Percentiles rank a stretch among this genome's conserved stretches.
phyloP scores from a whole-genome alignment of 805 yeast species.

The Yarrowia sp. region DNA sequence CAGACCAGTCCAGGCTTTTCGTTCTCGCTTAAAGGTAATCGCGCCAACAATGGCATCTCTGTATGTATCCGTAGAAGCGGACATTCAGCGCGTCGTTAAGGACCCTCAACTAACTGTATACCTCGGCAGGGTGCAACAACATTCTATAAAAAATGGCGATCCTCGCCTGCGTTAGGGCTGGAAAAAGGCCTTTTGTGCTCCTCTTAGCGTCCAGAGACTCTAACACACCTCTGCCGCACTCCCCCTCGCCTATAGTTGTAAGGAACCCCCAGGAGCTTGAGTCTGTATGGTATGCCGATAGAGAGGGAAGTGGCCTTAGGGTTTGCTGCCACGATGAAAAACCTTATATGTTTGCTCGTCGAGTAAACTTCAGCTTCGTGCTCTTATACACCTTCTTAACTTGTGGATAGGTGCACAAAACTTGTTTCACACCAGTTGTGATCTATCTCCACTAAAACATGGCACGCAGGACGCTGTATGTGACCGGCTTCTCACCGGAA shows the following conservation, averaged over 20 bases:
- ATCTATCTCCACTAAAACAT: not conserved
- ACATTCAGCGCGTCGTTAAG: not conserved
- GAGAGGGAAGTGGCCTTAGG: not conserved
- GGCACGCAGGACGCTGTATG: conserved; percentile 34
- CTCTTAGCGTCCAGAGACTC: too few relatives aligned
- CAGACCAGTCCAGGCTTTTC: not conserved
- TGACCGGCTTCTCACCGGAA: conserved; percentile 33
- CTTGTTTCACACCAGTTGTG: not conserved
- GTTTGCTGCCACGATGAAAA: not conserved
- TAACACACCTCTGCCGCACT: too few relatives aligned
- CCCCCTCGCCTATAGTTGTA: too few relatives aligned
- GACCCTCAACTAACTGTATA: not conserved
- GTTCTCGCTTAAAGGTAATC: not conserved
- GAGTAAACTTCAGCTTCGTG: not conserved
- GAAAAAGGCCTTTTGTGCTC: too few relatives aligned
- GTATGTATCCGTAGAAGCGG: too few relatives aligned
- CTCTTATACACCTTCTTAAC: not conserved
- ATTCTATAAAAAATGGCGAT: too few relatives aligned
- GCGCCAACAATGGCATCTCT: not conserved
- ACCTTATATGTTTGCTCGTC: not conserved
- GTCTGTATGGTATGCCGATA: not conserved
- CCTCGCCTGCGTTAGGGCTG: too few relatives aligned
- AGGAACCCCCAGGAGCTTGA: too few relatives aligned
- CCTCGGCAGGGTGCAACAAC: too few relatives aligned
- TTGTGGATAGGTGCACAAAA: not conserved